A percentile compares a stretch with the other conserved stretches of the same genome.
phyloP scores from a whole-genome alignment of 805 yeast genomes.

The Yamadazyma akitaensis region DNA sequence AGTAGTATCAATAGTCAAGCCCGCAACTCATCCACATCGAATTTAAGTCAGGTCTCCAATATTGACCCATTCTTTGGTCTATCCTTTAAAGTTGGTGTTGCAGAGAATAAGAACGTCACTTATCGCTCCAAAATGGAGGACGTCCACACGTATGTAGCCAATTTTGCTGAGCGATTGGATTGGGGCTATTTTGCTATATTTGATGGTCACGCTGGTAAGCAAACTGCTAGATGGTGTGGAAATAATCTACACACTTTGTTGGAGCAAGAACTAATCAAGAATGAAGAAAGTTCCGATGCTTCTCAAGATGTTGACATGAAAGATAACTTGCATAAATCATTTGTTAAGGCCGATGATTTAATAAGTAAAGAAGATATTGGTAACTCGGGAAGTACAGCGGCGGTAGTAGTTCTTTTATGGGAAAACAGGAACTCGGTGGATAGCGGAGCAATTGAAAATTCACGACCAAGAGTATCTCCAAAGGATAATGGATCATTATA shows the following conservation, averaged over 20 bases:
- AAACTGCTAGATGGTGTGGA: conserved; percentile 94
- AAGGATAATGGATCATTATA: conserved; percentile 3
- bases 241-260: conserved; percentile 70
- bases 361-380: conserved; percentile 62
- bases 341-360: conserved; percentile 69
- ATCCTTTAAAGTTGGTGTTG: conserved; percentile 82
- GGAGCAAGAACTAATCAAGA: conserved; percentile 48
- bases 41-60: conserved; percentile 9
- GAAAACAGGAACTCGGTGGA: conserved; percentile 41
- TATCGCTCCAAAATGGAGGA: conserved; percentile 93
- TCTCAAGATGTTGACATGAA: conserved; percentile 37
- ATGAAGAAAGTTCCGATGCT: conserved; percentile 13
- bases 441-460: conserved; percentile 8
- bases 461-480: conserved; percentile 1
- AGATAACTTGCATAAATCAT: conserved; percentile 63
- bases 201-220: conserved; percentile 97
- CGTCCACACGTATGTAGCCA: conserved; percentile 88
- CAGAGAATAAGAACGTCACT: conserved; percentile 81
- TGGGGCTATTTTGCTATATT: conserved; percentile 95
- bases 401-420: conserved; percentile 88
- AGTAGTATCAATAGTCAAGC: conserved; percentile 9
- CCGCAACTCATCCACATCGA: conserved; percentile 14
- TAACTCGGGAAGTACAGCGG: conserved; percentile 91
- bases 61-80: conserved; percentile 51
- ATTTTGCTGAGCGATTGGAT: conserved; percentile 85